These are phyloP conservation scores for Colletotrichum euphorbiae DNA, from an alignment of 2,329 filamentous ascomycete genomes.

Conservation along the genomic window DNA sequence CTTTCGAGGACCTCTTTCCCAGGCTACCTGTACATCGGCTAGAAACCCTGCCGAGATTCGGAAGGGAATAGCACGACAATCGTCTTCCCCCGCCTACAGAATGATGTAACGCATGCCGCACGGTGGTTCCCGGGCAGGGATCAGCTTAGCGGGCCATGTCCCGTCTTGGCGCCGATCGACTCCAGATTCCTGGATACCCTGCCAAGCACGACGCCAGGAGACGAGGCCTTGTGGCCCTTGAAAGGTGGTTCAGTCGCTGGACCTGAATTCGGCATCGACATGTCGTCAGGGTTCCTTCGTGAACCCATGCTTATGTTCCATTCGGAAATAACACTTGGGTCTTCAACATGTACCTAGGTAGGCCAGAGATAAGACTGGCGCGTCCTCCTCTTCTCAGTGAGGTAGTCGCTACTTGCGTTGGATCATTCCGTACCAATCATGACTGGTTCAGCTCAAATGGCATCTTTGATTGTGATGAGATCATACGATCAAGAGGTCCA, in stretches of 20 bases:
- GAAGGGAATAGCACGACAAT: slow-evolving; percentile 3
- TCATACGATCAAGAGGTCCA: neutral
- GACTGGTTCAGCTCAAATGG: neutral
- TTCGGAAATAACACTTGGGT: slow-evolving; percentile 4
- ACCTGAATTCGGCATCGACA: neutral
- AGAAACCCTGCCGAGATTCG: neutral
- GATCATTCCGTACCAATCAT: neutral
- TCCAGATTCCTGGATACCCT: slow-evolving; percentile 35
- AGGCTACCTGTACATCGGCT: neutral
- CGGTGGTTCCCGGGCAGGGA: slow-evolving; percentile 32
- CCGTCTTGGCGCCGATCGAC: slow-evolving; percentile 39
- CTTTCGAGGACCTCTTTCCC: neutral
- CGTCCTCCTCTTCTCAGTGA: neutral
- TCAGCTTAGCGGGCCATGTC: slow-evolving; percentile 37
- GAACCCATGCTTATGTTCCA: neutral
- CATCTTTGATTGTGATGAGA: neutral
- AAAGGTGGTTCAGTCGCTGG: neutral
- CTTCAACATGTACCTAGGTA: neutral
- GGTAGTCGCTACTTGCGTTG: neutral
- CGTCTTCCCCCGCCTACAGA: slow-evolving; percentile 24
- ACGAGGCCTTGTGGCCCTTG: slow-evolving; percentile 21
- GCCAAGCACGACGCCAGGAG: slow-evolving; percentile 20
- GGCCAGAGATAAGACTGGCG: neutral
- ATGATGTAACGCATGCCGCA: slow-evolving; percentile 39
- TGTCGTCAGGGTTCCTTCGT: neutral